A percentile compares a stretch with the other conserved stretches of the same genome.
Conservation (phyloP, 371 early-diverging fungal species). For the Mucor piriformis region DNA sequence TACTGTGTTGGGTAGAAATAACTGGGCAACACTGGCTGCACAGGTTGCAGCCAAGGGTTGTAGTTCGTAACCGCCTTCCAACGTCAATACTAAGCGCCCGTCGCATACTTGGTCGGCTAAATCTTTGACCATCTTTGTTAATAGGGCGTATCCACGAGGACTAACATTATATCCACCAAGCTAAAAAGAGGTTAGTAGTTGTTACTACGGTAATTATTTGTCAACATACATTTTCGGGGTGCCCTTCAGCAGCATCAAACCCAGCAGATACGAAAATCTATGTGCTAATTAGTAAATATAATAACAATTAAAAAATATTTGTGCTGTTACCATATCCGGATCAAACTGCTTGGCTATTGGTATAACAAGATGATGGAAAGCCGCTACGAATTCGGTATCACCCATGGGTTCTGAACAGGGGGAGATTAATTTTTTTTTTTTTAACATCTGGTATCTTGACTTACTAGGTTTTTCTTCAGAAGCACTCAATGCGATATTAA, state of each 20-base stretch:
- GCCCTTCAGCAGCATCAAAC: conserved; percentile 71
- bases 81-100: conserved; percentile 56
- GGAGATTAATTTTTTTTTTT: no score
- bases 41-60: conserved; percentile 50
- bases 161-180: conserved; percentile 65
- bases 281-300: background rate
- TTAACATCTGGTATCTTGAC: background rate
- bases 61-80: conserved; percentile 56
- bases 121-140: conserved; percentile 60
- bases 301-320: background rate
- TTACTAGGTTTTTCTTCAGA: conserved; percentile 58
- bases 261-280: conserved; percentile 67
- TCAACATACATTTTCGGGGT: conserved; percentile 65
- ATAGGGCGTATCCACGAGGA: conserved; percentile 57
- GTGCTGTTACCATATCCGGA: conserved; percentile 60
- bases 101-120: conserved; percentile 56
- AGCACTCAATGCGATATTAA: conserved; percentile 64
- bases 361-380: conserved; percentile 62
- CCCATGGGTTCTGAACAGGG: conserved; percentile 55
- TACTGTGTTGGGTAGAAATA: conserved; percentile 40
- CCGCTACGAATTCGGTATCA: conserved; percentile 70
- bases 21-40: conserved; percentile 52
- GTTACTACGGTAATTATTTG: background rate
- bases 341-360: conserved; percentile 65
- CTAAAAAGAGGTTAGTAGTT: conserved; percentile 24